Conservation (phyloP, 129 eudicot genomes). For the Centrapalus pauciflorus region DNA sequence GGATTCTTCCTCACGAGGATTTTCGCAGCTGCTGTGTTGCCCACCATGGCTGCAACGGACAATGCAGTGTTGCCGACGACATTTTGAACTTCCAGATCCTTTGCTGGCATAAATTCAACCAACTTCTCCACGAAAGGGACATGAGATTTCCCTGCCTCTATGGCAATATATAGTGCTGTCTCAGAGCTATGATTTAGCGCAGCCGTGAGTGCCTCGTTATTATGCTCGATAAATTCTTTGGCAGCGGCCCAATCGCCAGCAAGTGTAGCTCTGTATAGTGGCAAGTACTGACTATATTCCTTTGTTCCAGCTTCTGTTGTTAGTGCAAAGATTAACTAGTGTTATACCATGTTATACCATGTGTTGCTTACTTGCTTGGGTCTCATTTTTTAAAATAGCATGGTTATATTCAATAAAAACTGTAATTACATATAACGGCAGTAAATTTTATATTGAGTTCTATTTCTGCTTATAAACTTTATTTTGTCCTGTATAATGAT, state of each 20-base stretch:
- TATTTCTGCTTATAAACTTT: no score
- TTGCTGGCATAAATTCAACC: constrained; percentile 12
- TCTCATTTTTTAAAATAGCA: no score
- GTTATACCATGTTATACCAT: no score
- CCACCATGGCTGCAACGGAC: constrained; percentile 23
- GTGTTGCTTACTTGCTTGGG: no score
- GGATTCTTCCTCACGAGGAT: constrained; percentile 26
- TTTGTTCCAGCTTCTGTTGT: no score
- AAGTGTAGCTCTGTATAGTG: constrained; percentile 31
- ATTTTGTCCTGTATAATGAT: no score
- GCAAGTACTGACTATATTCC: constrained; percentile 17
- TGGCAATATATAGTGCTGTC: constrained; percentile 33
- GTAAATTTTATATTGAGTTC: no score
- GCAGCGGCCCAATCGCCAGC: constrained; percentile 32
- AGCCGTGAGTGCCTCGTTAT: constrained; percentile 20
- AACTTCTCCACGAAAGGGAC: constrained; percentile 23
- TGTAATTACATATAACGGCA: no score
- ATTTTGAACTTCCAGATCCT: constrained; percentile 8
- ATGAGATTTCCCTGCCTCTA: constrained; percentile 14
- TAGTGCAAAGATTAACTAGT: no score
- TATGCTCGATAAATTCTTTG: neutral
- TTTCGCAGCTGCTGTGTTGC: constrained; percentile 29
- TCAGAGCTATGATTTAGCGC: neutral
- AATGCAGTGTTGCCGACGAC: constrained; percentile 22
- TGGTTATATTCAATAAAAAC: no score